phyloP scores from a whole-genome alignment of 345 rosid species.

The Linum lewisii region DNA sequence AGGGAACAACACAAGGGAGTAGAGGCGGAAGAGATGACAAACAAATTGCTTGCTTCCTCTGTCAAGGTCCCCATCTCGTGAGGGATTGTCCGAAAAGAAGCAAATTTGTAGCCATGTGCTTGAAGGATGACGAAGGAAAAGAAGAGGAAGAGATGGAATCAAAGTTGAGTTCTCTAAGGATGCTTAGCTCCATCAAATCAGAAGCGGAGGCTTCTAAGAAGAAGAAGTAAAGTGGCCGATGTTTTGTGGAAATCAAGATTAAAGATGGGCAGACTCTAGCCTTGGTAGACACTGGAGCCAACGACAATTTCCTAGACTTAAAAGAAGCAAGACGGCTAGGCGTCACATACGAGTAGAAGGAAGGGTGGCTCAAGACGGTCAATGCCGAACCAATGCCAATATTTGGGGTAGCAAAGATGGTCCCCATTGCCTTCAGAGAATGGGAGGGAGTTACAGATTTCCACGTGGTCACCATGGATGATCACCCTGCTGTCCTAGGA shows the following conservation, averaged over 20 bases:
- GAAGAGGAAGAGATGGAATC: background rate
- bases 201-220: no score
- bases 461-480: background rate
- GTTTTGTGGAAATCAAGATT: background rate
- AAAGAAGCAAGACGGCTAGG: background rate
- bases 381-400: background rate
- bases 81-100: background rate
- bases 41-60: background rate
- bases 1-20: background rate
- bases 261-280: background rate
- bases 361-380: background rate
- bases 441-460: background rate
- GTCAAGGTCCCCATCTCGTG: background rate
- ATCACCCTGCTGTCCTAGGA: background rate
- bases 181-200: background rate
- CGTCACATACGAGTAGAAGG: background rate
- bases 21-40: no score
- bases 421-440: background rate
- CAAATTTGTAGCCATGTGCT: background rate
- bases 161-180: background rate
- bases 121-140: background rate
- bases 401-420: background rate
- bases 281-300: background rate
- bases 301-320: background rate
- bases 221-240: background rate